Evolutionary conservation across 2,329 filamentous ascomycete genomes (phyloP), one percentile per base, ranked within the genome.

Genomic region (Ophiostoma sp.): DNA sequence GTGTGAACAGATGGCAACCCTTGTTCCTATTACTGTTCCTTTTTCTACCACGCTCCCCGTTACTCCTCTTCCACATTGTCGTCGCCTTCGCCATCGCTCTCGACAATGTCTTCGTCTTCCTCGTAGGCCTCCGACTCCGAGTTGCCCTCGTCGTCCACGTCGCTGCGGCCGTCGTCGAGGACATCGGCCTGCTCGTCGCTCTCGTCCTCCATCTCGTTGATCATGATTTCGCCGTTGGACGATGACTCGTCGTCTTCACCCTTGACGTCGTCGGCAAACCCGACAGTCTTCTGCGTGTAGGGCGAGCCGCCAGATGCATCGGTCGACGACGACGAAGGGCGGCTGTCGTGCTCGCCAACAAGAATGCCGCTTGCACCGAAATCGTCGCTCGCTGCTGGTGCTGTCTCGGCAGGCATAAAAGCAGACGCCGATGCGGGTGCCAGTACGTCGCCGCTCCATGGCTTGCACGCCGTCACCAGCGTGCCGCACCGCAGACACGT

Each of bases 371-470:
- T 41, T 47, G 64, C 41, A 41, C 64, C 64, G 36, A 36, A 27
- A 11, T 47, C 64, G 38, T 66, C 44, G 45, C 27, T 27, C 42
- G 18, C 14, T 18, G 64, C 36, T 58, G 65, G 45, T 47, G 5
- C 40, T 41, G 11, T 41, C 41, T 36, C 16, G 55, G 40, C 52
- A 27, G 27, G 27, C 27, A 2, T 27, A 27, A 27, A 27, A 27
- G 27, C 27, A 27, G 27, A 27, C n/a, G n/a, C 45, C 2, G 52
- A 52, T 5, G 38, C 78, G 18, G 83, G 80, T 75, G 89, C 88
- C 62, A 97, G 78, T 18, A 98, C 90, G 77, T 97, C 95, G 38
- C 95, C 95, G 73, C 83, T 87, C 95, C 95, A 99, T 0, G 95
- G 92, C 76, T 87, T 89, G 78, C 94, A 98, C 76, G 93, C 88